Evolutionary conservation across 75 land plant species (phyloP).

Genomic region (Pinus taeda): DNA sequence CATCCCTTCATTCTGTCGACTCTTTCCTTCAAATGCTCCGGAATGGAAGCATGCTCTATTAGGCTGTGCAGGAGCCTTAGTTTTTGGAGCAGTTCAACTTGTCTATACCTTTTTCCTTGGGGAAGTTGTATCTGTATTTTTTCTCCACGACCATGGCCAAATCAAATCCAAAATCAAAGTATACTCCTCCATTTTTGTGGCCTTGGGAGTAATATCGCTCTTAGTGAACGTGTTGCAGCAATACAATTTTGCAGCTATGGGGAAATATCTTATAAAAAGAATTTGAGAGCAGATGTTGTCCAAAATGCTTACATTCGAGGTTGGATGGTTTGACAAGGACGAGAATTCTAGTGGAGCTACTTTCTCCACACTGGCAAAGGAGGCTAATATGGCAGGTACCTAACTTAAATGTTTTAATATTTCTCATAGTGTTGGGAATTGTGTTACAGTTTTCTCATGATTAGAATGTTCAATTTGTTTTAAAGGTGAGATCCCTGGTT

Average conservation of each 20-base stretch:
- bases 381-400: conserved; percentile 55
- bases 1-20: conserved; percentile 44
- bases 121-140: conserved; percentile 45
- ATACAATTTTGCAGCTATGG: conserved; percentile 68
- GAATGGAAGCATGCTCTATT: conserved; percentile 60
- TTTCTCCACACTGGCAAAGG: conserved; percentile 54
- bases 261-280: conserved; percentile 60
- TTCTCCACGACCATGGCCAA: conserved; percentile 23
- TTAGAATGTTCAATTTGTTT: neutral
- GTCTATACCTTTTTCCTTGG: conserved; percentile 47
- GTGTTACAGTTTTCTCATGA: no score
- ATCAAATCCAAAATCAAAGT: conserved; percentile 23
- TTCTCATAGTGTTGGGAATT: neutral
- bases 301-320: conserved; percentile 58
- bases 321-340: conserved; percentile 83
- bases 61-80: conserved; percentile 50
- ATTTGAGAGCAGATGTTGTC: conserved; percentile 57
- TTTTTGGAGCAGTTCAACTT: conserved; percentile 64
- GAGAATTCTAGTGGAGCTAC: conserved; percentile 67
- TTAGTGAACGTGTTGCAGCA: conserved; percentile 50
- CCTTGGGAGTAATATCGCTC: conserved; percentile 33
- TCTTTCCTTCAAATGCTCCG: conserved; percentile 56
- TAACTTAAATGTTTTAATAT: neutral
- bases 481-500: conserved; percentile 73
- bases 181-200: conserved; percentile 40